Evolutionary conservation across 768 basidiomycete genomes (phyloP).

Genomic region (Boletus sp.): DNA sequence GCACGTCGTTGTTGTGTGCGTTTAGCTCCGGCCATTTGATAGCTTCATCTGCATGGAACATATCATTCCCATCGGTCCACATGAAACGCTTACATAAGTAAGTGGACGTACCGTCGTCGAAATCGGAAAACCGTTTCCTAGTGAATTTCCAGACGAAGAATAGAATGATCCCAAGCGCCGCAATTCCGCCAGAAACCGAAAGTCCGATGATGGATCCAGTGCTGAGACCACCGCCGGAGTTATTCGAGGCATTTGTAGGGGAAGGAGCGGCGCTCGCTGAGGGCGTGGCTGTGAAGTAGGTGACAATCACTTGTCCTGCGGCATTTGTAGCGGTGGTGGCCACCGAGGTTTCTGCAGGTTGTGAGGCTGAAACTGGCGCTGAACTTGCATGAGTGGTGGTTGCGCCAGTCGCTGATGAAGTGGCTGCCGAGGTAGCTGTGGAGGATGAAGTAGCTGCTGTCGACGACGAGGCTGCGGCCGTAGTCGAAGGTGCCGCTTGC

Average conservation of each 20-base stretch:
- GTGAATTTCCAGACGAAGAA: conserved; percentile 89
- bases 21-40: conserved; percentile 93
- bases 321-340: conserved; percentile 30
- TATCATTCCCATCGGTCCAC: not conserved
- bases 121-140: conserved; percentile 70
- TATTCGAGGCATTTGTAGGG: conserved; percentile 16
- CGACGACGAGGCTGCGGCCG: not conserved
- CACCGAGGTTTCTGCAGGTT: not conserved
- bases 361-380: not conserved
- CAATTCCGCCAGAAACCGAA: conserved; percentile 78
- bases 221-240: conserved; percentile 41
- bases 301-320: conserved; percentile 31
- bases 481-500: not conserved
- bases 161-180: conserved; percentile 63
- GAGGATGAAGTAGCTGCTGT: conserved; percentile 13
- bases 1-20: conserved; percentile 53
- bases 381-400: conserved; percentile 5
- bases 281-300: conserved; percentile 12
- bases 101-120: conserved; percentile 70
- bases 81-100: conserved; percentile 16
- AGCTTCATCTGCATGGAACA: conserved; percentile 56
- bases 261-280: conserved; percentile 27
- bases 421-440: not conserved
- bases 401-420: conserved; percentile 3
- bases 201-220: conserved; percentile 78